Conservation (phyloP, 2,329 filamentous ascomycete genomes). For the Cordyceps javanica region DNA sequence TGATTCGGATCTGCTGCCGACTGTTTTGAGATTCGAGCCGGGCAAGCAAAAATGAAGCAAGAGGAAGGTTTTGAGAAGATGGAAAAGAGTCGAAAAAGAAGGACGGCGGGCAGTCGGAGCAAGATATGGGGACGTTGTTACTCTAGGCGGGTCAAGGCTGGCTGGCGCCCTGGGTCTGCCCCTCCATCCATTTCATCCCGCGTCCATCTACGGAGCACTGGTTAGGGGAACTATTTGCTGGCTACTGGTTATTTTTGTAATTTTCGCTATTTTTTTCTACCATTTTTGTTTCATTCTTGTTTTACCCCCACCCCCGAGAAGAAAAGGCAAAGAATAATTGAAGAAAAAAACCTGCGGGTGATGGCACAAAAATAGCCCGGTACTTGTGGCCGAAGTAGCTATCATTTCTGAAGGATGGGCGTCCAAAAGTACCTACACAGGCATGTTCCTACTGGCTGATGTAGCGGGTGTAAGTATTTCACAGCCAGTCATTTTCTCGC, state of each 20-base stretch:
- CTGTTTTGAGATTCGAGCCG: background rate
- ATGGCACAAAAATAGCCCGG: too few species aligned
- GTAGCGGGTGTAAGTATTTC: too few species aligned
- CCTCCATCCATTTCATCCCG: slow-evolving; percentile 2
- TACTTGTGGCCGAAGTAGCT: too few species aligned
- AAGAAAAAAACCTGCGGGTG: too few species aligned
- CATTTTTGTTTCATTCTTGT: too few species aligned
- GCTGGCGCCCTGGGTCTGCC: slow-evolving; percentile 1
- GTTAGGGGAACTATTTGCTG: too few species aligned
- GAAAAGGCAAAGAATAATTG: background rate
- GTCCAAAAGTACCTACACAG: too few species aligned
- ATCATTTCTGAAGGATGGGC: too few species aligned
- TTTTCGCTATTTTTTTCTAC: background rate
- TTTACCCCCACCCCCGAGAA: too few species aligned
- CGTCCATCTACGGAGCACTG: background rate
- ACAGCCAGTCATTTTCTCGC: too few species aligned
- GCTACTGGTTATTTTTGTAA: background rate
- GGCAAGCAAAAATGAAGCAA: background rate
- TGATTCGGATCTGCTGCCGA: background rate
- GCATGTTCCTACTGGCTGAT: too few species aligned
- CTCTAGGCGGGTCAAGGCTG: slow-evolving; percentile 9
- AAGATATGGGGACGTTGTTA: slow-evolving; percentile 3
- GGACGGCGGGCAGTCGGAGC: slow-evolving; percentile 10
- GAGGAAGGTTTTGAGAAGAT: background rate
- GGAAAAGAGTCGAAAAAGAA: background rate